Base-by-base conservation (phyloP, 345 rosid species). In the Sisymbrium altissimum region DNA sequence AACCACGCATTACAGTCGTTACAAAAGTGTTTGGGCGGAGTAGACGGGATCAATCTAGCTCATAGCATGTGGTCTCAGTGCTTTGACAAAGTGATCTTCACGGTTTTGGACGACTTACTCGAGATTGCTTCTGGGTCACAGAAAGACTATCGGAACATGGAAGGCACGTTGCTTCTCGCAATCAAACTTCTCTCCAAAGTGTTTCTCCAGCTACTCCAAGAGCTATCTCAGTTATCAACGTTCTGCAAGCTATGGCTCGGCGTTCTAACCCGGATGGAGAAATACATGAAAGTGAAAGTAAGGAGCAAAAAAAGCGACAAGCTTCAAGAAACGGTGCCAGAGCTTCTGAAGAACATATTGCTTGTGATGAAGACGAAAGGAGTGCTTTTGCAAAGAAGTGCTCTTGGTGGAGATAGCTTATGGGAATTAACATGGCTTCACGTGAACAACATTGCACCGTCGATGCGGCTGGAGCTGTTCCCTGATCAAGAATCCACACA, bases 361-460 rank as follows among this genome's bases (percentile, higher is more conserved):
- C 74, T 87, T 4, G 90, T 78, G 63, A 92, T 95, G 99, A 92
- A 95, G 86, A 77, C 84, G 14, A 86, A 69, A 82, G 97, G 92
- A 5, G 89, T 92, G 62, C 92, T 94, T 23, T 70, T 86, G 61
- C 97, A 88, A 65, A 89, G 98, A 82, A 86, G 93, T 82, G 89
- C 96, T 0, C 77, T 92, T 3, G 97, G 96, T 57, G 97, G 99
- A 72, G 99, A 92, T 78, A 95, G 96, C 81, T 84, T 92, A 79
- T 95, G 99, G 99, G 99, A 95, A 74, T 80, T 89, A 35, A 92
- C 99, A 35, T 95, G 98, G 99, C 89, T 90, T 23, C 98, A 95
- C 73, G 91, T 92, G 56, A 92, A 92, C 68, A 95, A 88, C 83
- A 86, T 95, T 44, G 83, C 81, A 46, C 93, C 96, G 33, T 86